Conservation (phyloP, 768 basidiomycete genomes). For the Chiua virens region DNA sequence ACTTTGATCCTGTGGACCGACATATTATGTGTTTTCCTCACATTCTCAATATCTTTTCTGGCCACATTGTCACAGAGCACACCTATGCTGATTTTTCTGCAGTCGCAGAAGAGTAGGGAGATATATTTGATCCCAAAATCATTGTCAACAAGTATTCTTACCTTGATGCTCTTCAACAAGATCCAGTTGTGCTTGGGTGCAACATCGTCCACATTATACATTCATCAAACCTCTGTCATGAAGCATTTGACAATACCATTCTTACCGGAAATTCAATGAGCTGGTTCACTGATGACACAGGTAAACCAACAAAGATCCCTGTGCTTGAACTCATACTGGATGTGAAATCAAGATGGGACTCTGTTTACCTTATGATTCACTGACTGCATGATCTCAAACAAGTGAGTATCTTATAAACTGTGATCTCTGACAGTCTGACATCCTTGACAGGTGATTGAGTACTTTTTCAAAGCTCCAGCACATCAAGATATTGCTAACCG, state of each 20-base stretch:
- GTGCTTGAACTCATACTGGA: slow-evolving; percentile 15
- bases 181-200: neutral
- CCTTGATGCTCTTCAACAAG: neutral
- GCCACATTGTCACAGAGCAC: slow-evolving; percentile 7
- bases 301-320: neutral
- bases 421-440: neutral
- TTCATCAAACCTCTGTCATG: neutral
- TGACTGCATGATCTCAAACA: neutral
- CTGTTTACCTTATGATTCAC: slow-evolving; percentile 26
- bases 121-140: neutral
- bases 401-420: too few species aligned
- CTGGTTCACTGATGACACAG: neutral
- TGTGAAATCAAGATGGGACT: slow-evolving; percentile 32
- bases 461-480: too few species aligned
- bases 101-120: neutral
- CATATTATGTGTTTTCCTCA: slow-evolving; percentile 17
- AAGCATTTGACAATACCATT: neutral
- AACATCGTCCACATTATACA: neutral
- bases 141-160: neutral
- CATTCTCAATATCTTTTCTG: slow-evolving; percentile 15
- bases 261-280: neutral
- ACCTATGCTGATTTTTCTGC: neutral
- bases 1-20: neutral
- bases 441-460: neutral
- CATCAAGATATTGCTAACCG: too few species aligned